phyloP scores from a whole-genome alignment of 225 moss, liverwort and hornwort species.

The Asterella californica region DNA sequence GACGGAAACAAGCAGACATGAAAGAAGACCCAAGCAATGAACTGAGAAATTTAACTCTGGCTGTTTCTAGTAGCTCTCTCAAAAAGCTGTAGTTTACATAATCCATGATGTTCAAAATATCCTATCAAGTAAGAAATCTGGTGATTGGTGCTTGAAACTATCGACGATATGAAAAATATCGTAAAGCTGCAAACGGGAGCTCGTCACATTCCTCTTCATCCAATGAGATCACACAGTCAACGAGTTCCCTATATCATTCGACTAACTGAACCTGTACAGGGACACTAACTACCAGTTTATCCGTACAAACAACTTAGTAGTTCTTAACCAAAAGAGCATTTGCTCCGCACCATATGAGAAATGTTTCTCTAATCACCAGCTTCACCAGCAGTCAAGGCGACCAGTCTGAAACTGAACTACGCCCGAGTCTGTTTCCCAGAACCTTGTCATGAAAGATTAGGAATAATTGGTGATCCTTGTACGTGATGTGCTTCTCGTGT shows the following conservation, averaged over 20 bases:
- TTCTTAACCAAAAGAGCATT: neutral
- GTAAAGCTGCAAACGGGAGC: too few relatives aligned
- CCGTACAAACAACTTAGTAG: too few relatives aligned
- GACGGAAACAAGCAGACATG: neutral
- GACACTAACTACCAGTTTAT: too few relatives aligned
- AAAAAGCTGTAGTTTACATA: neutral
- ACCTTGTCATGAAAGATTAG: neutral
- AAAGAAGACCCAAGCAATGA: neutral
- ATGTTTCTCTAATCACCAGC: neutral
- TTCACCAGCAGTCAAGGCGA: neutral
- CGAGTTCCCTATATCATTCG: too few relatives aligned
- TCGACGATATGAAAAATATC: neutral
- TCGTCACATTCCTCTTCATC: too few relatives aligned
- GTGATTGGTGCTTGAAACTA: neutral
- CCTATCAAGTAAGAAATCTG: neutral
- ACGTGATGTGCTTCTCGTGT: conserved; percentile 2
- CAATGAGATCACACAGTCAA: too few relatives aligned
- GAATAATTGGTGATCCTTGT: neutral
- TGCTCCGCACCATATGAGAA: neutral
- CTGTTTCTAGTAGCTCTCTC: neutral
- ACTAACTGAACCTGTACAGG: too few relatives aligned
- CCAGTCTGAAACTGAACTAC: neutral
- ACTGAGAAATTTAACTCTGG: neutral
- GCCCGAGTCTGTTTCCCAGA: neutral
- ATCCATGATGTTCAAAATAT: neutral